phyloP scores from a whole-genome alignment of 2,329 filamentous ascomycete genomes.

The Fusarium euwallaceae region DNA sequence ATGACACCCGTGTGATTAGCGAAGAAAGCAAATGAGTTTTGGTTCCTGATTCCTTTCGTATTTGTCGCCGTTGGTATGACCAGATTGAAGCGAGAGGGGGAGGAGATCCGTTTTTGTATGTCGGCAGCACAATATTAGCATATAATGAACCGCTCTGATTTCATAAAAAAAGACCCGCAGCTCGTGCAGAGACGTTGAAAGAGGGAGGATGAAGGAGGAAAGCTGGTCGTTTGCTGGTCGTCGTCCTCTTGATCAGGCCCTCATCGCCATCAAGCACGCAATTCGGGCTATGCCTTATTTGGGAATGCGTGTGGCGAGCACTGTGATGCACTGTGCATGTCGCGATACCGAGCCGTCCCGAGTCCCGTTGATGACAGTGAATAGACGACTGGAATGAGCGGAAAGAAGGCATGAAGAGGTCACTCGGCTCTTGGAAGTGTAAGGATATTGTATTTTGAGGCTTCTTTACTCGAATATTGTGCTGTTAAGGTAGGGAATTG shows the following conservation, averaged over 20 bases:
- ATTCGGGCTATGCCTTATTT: conserved; percentile 31
- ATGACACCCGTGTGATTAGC: conserved; percentile 40
- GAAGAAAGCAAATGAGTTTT: conserved; percentile 18
- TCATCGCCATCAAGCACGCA: conserved; percentile 35
- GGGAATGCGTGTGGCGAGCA: conserved; percentile 8
- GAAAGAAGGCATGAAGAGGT: neutral
- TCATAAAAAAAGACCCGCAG: conserved; percentile 34
- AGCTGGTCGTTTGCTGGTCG: conserved; percentile 15
- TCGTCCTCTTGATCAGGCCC: conserved; percentile 15
- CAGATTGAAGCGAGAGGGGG: conserved; percentile 14
- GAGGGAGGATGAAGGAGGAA: conserved; percentile 35
- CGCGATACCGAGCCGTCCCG: conserved; percentile 33
- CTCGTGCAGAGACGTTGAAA: conserved; percentile 26
- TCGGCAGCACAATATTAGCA: conserved; percentile 33
- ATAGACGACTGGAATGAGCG: neutral
- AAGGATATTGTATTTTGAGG: neutral
- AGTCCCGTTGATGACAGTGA: conserved; percentile 23
- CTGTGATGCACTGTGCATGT: conserved; percentile 20
- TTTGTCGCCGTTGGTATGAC: conserved; percentile 12
- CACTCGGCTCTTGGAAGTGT: neutral
- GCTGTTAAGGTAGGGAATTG: too few relatives aligned
- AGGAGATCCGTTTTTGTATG: conserved; percentile 6
- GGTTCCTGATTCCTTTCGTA: conserved; percentile 9
- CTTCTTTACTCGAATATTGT: neutral
- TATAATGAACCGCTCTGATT: conserved; percentile 30